Conservation (phyloP, 2,329 filamentous ascomycete species). For the Pestalotiopsis sp. region DNA sequence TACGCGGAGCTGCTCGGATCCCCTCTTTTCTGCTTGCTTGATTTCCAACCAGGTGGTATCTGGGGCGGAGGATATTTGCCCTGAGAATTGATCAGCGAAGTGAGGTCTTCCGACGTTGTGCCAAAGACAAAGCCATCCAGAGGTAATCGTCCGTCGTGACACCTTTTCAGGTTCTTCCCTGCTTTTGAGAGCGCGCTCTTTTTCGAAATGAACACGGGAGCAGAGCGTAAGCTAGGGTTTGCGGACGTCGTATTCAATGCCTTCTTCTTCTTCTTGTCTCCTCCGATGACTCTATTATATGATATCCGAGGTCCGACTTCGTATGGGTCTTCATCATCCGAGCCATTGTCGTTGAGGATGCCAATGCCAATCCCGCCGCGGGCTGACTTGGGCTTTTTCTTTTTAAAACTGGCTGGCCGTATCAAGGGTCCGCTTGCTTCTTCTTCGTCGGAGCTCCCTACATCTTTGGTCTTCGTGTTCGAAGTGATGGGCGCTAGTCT, state of each 20-base stretch:
- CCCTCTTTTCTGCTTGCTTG: conserved; percentile 50
- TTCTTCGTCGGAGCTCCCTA: conserved; percentile 44
- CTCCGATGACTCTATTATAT: conserved; percentile 80
- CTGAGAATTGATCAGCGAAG: conserved; percentile 42
- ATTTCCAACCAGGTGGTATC: conserved; percentile 76
- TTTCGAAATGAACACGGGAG: conserved; percentile 76
- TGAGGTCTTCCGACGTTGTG: conserved; percentile 47
- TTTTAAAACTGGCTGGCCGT: conserved; percentile 25
- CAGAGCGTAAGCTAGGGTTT: conserved; percentile 66
- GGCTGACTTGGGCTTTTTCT: conserved; percentile 53
- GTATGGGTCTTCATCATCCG: conserved; percentile 93
- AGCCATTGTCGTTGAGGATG: conserved; percentile 87
- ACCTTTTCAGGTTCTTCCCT: conserved; percentile 62
- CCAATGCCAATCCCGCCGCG: conserved; percentile 82
- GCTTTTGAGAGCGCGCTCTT: conserved; percentile 46
- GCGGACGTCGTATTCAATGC: conserved; percentile 46
- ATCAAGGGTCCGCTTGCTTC: conserved; percentile 40
- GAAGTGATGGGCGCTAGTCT: conserved; percentile 44
- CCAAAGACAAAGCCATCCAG: conserved; percentile 76
- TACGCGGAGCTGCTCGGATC: conserved; percentile 39
- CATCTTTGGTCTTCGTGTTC: conserved; percentile 24
- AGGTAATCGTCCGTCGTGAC: conserved; percentile 80
- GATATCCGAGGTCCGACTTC: conserved; percentile 88
- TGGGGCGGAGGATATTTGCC: conserved; percentile 62
- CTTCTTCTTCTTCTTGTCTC: conserved; percentile 72